These are phyloP conservation scores for Hypoxylon sp. DNA, from an alignment of 2,329 filamentous ascomycete species.

Conservation along the genomic window DNA sequence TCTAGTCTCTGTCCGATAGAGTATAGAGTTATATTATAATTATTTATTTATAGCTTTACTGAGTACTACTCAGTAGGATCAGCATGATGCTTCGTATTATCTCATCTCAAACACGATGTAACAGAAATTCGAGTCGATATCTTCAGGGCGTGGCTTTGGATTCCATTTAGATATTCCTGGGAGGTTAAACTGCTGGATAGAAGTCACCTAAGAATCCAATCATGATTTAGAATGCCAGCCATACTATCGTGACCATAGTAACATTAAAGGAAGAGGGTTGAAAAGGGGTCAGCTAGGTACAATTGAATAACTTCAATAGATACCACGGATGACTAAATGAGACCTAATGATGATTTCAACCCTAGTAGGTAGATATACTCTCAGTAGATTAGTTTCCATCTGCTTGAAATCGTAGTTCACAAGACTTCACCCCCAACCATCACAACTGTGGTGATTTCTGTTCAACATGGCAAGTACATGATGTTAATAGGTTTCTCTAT, in stretches of 20 bases:
- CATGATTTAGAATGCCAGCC: too few relatives aligned
- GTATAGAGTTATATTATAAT: not conserved
- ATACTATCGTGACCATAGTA: not conserved
- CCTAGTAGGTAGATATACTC: not conserved
- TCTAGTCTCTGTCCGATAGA: not conserved
- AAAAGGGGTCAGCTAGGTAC: not conserved
- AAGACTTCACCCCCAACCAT: not conserved
- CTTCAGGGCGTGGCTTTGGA: not conserved
- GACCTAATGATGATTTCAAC: not conserved
- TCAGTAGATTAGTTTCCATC: not conserved
- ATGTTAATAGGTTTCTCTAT: not conserved
- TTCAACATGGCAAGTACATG: not conserved
- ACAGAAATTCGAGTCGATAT: not conserved
- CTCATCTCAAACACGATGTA: not conserved
- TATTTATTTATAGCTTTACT: not conserved
- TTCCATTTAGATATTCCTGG: not conserved
- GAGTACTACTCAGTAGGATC: not conserved
- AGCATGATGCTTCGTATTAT: not conserved
- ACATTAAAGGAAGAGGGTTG: not conserved
- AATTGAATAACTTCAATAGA: not conserved
- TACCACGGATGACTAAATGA: not conserved
- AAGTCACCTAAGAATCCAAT: not conserved
- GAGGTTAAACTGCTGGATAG: not conserved
- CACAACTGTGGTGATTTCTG: not conserved
- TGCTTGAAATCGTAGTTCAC: not conserved